These are phyloP conservation scores for Botrytis elliptica DNA, from an alignment of 2,329 filamentous ascomycete genomes.

Conservation along the genomic window DNA sequence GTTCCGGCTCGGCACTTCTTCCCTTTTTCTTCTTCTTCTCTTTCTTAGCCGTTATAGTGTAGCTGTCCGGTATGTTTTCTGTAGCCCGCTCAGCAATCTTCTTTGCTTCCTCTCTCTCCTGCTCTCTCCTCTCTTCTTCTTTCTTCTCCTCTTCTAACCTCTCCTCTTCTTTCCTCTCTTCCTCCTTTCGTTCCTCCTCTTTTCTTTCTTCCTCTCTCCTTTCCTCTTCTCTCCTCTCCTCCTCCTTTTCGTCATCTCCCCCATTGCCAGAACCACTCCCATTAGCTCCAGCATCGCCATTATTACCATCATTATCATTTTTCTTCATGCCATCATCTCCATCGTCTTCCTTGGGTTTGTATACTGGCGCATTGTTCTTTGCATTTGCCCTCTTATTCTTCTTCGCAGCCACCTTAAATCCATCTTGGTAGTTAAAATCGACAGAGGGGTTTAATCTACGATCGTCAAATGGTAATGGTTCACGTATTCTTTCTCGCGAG, in stretches of 20 bases:
- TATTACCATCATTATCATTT: conserved; percentile 41
- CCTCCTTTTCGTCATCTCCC: conserved; percentile 38
- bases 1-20: conserved; percentile 37
- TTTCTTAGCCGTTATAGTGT: conserved; percentile 11
- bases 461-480: conserved; percentile 45
- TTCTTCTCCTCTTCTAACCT: conserved; percentile 43
- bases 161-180: conserved; percentile 43
- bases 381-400: conserved; percentile 44
- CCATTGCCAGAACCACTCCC: conserved; percentile 40
- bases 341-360: conserved; percentile 41
- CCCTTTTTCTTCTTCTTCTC: conserved; percentile 54
- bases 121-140: conserved; percentile 11
- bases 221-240: conserved; percentile 48
- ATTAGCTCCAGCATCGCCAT: conserved; percentile 38
- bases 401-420: conserved; percentile 55
- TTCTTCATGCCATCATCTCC: conserved; percentile 49
- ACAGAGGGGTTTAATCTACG: conserved; percentile 49
- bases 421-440: conserved; percentile 57
- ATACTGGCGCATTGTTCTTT: conserved; percentile 45
- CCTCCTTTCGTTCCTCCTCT: conserved; percentile 41
- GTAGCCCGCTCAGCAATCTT: conserved; percentile 28
- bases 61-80: not conserved
- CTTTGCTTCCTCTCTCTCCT: conserved; percentile 10
- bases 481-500: conserved; percentile 25
- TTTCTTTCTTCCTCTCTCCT: conserved; percentile 48